Conservation (phyloP, 202 grass and related monocot genomes). For the Digitaria exilis region DNA sequence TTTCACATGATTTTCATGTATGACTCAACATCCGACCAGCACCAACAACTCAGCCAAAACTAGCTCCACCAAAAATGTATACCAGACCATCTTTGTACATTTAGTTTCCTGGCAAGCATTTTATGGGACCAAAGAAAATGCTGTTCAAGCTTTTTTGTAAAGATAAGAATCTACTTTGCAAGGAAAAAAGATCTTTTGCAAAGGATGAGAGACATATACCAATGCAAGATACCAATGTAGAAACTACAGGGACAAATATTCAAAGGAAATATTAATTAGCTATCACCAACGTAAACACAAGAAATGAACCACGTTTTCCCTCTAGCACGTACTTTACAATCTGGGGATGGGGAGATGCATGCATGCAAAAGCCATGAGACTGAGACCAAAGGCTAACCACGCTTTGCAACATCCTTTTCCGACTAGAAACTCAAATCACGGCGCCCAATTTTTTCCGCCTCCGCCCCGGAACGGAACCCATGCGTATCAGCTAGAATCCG, state of each 20-base stretch:
- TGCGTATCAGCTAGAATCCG: constrained; percentile 32
- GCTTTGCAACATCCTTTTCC: not conserved
- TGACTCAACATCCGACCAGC: not conserved
- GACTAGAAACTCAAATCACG: not conserved
- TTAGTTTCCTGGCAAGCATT: not conserved
- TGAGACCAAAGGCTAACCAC: constrained; percentile 15
- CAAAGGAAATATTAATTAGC: not conserved
- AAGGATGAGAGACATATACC: not conserved
- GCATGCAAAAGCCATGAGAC: constrained; percentile 30
- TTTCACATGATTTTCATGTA: not conserved
- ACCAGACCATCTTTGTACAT: not conserved
- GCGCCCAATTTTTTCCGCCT: not conserved
- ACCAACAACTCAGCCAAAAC: not conserved
- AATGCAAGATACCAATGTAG: constrained; percentile 19
- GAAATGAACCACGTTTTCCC: not conserved
- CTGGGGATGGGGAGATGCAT: not conserved
- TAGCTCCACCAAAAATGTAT: not conserved
- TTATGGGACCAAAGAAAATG: constrained; percentile 11
- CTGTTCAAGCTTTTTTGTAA: constrained; percentile 24
- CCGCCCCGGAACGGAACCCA: not conserved
- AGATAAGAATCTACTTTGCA: constrained; percentile 43
- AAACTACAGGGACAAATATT: not conserved
- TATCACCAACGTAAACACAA: not conserved
- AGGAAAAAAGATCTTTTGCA: not conserved
- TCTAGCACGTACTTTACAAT: not conserved